Percentiles rank a stretch among this genome's conserved stretches.
Evolutionary conservation across 1,139 yeast genomes (phyloP).

Genomic region (Geotrichum carabidarum): DNA sequence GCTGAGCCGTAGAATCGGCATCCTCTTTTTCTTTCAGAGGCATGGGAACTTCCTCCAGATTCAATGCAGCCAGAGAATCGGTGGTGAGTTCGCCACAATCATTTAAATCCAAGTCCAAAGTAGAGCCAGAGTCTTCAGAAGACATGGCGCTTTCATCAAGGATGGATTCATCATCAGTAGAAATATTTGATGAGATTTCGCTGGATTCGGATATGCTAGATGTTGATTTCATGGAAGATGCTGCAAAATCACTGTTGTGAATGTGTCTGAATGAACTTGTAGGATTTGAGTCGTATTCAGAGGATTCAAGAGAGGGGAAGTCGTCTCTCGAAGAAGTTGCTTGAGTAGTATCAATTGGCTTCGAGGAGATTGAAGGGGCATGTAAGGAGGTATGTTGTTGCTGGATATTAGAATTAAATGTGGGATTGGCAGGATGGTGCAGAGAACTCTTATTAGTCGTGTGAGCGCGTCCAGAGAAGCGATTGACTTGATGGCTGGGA

Average conservation of each 20-base stretch:
- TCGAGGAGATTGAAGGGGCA: not conserved
- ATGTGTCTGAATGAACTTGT: conserved; percentile 11
- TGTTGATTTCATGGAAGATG: conserved; percentile 9
- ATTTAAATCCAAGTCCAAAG: not conserved
- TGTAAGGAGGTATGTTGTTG: conserved; percentile 3
- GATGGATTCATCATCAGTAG: conserved; percentile 18
- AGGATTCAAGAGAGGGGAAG: not conserved
- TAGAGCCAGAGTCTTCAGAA: conserved; percentile 17
- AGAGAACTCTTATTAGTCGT: conserved; percentile 18
- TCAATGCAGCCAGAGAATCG: conserved; percentile 6
- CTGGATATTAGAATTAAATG: conserved; percentile 13
- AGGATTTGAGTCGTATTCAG: not conserved
- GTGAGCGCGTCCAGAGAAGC: not conserved
- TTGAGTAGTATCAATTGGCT: not conserved
- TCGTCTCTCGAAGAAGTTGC: not conserved
- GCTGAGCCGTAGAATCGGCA: conserved; percentile 17
- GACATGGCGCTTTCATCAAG: conserved; percentile 17
- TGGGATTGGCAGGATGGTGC: conserved; percentile 21
- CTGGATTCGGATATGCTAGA: conserved; percentile 19
- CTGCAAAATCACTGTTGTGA: conserved; percentile 12
- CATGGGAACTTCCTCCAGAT: not conserved
- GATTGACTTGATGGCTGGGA: conserved; percentile 31
- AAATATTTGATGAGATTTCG: conserved; percentile 14
- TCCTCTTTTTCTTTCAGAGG: conserved; percentile 15
- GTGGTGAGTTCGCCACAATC: not conserved